These are phyloP conservation scores for Mycena amicta DNA, from an alignment of 768 basidiomycete genomes.

Conservation along the genomic window DNA sequence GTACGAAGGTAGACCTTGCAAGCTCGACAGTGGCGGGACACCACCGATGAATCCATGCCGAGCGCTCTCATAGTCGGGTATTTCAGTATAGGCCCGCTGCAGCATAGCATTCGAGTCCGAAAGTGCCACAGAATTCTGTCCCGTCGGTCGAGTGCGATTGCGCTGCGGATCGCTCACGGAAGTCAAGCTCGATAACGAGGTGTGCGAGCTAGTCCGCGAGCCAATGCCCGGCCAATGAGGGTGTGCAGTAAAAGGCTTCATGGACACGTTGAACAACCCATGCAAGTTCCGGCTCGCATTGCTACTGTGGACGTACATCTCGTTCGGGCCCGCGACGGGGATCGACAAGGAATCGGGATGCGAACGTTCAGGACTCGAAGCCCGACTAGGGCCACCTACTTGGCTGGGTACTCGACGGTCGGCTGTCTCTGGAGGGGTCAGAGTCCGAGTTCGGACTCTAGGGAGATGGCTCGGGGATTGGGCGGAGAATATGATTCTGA, in stretches of 20 bases:
- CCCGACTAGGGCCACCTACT: conserved; percentile 47
- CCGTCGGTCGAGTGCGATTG: neutral
- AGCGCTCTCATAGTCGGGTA: conserved; percentile 86
- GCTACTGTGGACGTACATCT: conserved; percentile 55
- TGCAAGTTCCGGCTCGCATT: conserved; percentile 55
- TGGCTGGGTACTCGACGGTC: conserved; percentile 26
- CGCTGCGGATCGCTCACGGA: neutral
- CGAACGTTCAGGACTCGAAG: conserved; percentile 59
- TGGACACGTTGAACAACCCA: conserved; percentile 55
- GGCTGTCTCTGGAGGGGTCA: conserved; percentile 26
- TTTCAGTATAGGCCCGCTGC: conserved; percentile 69
- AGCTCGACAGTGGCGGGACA: conserved; percentile 78
- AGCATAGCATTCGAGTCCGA: conserved; percentile 35
- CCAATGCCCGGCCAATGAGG: conserved; percentile 36
- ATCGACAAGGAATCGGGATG: conserved; percentile 13
- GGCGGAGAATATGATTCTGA: conserved; percentile 25
- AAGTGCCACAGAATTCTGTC: conserved; percentile 7
- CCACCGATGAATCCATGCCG: conserved; percentile 89
- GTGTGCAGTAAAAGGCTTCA: conserved; percentile 62
- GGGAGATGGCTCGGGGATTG: conserved; percentile 15
- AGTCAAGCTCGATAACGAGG: conserved; percentile 12
- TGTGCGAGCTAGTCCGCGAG: conserved; percentile 35
- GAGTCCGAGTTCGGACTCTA: conserved; percentile 27
- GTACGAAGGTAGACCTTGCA: conserved; percentile 83
- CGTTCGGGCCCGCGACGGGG: conserved; percentile 32